phyloP scores from a whole-genome alignment of 2,329 filamentous ascomycete species.

The Didymellaceae sp. region DNA sequence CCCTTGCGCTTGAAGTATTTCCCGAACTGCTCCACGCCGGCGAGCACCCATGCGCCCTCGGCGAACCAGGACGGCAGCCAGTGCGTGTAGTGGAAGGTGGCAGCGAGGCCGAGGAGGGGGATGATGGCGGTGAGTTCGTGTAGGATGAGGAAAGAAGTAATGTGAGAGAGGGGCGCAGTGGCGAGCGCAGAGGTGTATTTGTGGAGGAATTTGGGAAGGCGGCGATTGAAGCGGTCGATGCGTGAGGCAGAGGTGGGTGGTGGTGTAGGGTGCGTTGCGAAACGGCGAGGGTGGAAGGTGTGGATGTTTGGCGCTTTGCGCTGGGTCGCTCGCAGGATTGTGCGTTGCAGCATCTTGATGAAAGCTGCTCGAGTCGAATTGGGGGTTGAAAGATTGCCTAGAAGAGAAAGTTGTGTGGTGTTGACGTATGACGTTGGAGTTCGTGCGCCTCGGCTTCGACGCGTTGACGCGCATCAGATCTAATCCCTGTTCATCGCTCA shows the following conservation, averaged over 20 bases:
- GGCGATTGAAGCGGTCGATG: conserved; percentile 46
- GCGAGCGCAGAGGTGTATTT: conserved; percentile 73
- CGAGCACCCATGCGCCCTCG: conserved; percentile 61
- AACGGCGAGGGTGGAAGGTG: conserved; percentile 19
- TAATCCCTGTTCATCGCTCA: conserved; percentile 9
- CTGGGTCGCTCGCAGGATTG: conserved; percentile 6
- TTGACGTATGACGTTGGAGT: conserved; percentile 9
- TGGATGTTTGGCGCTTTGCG: background rate
- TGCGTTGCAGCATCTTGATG: conserved; percentile 21
- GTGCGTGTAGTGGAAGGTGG: conserved; percentile 78
- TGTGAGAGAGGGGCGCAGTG: conserved; percentile 79
- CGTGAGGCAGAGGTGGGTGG: conserved; percentile 36
- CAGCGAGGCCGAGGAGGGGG: conserved; percentile 77
- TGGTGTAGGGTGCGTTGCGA: conserved; percentile 25
- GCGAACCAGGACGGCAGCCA: conserved; percentile 69
- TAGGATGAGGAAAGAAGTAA: conserved; percentile 84
- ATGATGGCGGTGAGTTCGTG: conserved; percentile 91
- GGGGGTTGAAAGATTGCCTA: background rate
- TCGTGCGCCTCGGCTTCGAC: conserved; percentile 14
- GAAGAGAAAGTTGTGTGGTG: background rate
- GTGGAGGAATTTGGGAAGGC: conserved; percentile 68
- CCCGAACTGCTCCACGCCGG: conserved; percentile 76
- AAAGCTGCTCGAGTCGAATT: background rate
- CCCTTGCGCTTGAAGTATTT: conserved; percentile 78
- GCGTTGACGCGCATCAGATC: conserved; percentile 9